Conservation (phyloP, 176 grass and related monocot species). For the Carex kokanica region DNA sequence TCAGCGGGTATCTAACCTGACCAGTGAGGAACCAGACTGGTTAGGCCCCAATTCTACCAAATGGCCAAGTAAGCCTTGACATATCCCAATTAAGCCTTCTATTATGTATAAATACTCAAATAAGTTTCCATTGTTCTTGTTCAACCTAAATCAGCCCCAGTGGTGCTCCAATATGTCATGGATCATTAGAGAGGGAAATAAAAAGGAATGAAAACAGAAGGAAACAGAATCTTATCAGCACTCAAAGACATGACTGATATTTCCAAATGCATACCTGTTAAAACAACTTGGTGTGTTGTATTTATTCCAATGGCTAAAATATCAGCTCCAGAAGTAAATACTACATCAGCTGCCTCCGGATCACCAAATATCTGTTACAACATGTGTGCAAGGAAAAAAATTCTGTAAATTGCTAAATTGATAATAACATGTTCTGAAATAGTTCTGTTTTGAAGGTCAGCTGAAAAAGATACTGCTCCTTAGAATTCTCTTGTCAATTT, state of each 20-base stretch:
- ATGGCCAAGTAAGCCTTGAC: not conserved
- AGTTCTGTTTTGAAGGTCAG: not conserved
- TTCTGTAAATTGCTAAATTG: not conserved
- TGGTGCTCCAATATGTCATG: not conserved
- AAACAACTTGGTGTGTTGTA: constrained; percentile 85
- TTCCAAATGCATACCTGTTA: constrained; percentile 45
- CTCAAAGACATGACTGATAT: not conserved
- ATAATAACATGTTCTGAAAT: not conserved
- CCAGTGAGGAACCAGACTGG: not conserved
- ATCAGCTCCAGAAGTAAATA: constrained; percentile 91
- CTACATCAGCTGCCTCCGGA: constrained; percentile 78
- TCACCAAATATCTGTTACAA: constrained; percentile 72
- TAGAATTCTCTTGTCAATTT: not conserved
- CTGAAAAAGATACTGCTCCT: not conserved
- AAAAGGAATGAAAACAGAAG: constrained; percentile 1
- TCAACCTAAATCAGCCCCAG: not conserved
- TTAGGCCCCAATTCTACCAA: not conserved
- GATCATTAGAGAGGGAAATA: not conserved
- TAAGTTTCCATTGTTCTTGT: not conserved
- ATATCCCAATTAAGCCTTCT: not conserved
- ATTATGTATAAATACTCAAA: not conserved
- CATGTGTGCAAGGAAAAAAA: not conserved
- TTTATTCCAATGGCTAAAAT: constrained; percentile 85
- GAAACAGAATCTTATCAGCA: not conserved
- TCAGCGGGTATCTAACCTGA: not conserved